Evolutionary conservation across 768 basidiomycete genomes (phyloP), one percentile per base, ranked within the genome.

Genomic region (Rhodocollybia butyracea): DNA sequence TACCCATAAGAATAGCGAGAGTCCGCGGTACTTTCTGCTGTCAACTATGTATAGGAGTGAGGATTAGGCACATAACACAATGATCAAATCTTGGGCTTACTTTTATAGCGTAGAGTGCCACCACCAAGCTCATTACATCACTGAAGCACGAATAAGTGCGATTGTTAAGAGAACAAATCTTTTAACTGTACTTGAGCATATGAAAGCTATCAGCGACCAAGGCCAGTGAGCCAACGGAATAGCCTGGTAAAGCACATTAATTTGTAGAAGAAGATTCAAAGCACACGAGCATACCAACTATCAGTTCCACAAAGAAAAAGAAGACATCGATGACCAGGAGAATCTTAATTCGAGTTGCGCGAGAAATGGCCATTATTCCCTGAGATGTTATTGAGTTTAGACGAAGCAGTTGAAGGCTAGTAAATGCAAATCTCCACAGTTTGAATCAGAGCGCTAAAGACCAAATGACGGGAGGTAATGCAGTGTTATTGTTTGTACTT

Each of bases 161-260:
- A 53, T 29, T 52, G 26, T 42, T 8, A 22, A 30, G 26, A 41
- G 12, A 46, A 34, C 36, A 46, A 42, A 32, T 43, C 26, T 56
- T 26, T 5, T 46, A 13, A 47, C 15, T 86, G 58, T 60, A 95
- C 94, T 98, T 98, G 74, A 98, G 86, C 95, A 97, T 98, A 74
- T 98, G 96, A 71, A 98, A 98, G 61, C 89, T 90, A 73, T 98
- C 96, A 7, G 96, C 96, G 45, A 99, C 86, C 52, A 98, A 86
- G 1, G 95, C 95, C 1, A 98, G 83, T 1, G 94, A 96, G 29
- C 94, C 94, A 54, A 97, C 93, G n/a, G 89, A 85, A 85, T 96
- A 96, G 39, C 95, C 94, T 89, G 63, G 24, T 58, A 59, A 26
- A 54, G 58, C 26, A 24, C n/a, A 38, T 26, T 54, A 38, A 21